Evolutionary conservation across 805 yeast genomes (phyloP).

Genomic region (Kuraishia capsulata): DNA sequence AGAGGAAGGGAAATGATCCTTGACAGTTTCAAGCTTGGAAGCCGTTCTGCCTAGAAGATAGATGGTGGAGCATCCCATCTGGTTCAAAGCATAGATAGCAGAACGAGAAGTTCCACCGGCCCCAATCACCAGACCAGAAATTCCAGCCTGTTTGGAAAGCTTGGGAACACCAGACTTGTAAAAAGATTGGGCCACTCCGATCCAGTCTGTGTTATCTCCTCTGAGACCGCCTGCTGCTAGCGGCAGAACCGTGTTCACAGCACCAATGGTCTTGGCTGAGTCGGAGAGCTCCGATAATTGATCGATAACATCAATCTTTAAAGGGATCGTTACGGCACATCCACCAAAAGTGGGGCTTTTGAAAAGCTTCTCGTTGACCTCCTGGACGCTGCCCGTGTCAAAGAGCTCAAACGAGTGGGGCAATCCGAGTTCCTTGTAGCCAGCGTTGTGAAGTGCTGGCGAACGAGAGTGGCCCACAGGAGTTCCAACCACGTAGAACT

Average conservation of each 20-base stretch:
- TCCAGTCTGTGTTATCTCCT: conserved; percentile 96
- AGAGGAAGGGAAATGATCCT: conserved; percentile 46
- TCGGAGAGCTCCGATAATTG: conserved; percentile 56
- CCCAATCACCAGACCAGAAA: conserved; percentile 76
- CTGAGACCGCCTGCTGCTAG: conserved; percentile 35
- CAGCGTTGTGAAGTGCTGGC: conserved; percentile 78
- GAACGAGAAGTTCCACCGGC: conserved; percentile 98
- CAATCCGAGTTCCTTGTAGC: conserved; percentile 63
- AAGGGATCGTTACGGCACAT: conserved; percentile 90
- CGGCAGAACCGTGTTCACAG: conserved; percentile 81
- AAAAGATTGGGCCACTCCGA: conserved; percentile 72
- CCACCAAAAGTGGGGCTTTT: conserved; percentile 66
- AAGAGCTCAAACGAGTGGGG: conserved; percentile 62
- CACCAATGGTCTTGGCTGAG: conserved; percentile 83
- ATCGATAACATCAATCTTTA: conserved; percentile 73
- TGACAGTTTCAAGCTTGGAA: conserved; percentile 52
- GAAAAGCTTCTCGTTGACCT: conserved; percentile 45
- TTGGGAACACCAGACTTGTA: conserved; percentile 50
- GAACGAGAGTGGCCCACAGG: conserved; percentile 87
- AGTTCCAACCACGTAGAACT: conserved; percentile 67
- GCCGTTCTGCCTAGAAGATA: conserved; percentile 76
- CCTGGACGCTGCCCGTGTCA: conserved; percentile 57
- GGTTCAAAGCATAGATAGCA: conserved; percentile 76
- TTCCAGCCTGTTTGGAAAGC: conserved; percentile 17
- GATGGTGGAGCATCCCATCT: conserved; percentile 69